Percentiles rank a stretch among this genome's conserved stretches.
phyloP scores from a whole-genome alignment of 768 basidiomycete genomes.

The Leccinum rimulosum region DNA sequence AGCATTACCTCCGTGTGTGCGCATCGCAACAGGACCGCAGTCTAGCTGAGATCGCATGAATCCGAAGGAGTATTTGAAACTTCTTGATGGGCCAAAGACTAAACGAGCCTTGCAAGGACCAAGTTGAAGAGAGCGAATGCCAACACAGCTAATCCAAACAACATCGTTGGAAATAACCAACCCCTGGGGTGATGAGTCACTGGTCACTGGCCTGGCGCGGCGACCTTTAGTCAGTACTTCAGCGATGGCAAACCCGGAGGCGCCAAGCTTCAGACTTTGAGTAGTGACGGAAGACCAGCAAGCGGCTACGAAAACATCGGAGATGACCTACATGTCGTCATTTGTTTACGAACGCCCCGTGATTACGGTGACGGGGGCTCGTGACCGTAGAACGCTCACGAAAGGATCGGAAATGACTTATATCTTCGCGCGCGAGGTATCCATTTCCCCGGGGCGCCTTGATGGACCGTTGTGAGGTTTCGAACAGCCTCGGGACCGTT shows the following conservation, averaged over 20 bases:
- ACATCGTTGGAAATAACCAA: not conserved
- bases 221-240: not conserved
- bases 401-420: not conserved
- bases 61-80: not conserved
- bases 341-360: not conserved
- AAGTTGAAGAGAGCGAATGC: not conserved
- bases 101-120: not conserved
- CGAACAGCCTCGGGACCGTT: not conserved
- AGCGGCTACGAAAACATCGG: not conserved
- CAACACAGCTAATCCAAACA: not conserved
- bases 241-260: not conserved
- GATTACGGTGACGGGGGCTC: not conserved
- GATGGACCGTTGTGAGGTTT: not conserved
- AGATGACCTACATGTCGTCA: not conserved
- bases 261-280: not conserved
- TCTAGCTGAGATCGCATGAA: constrained; percentile 15
- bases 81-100: not conserved
- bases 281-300: not conserved
- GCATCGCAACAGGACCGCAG: constrained; percentile 8
- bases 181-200: not conserved
- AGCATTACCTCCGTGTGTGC: not conserved
- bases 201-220: not conserved
- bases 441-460: not conserved
- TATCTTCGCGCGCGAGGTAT: not conserved
- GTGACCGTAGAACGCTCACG: not conserved